phyloP scores from a whole-genome alignment of 2,329 filamentous ascomycete genomes.

The Paraphaeosphaeria minitans region DNA sequence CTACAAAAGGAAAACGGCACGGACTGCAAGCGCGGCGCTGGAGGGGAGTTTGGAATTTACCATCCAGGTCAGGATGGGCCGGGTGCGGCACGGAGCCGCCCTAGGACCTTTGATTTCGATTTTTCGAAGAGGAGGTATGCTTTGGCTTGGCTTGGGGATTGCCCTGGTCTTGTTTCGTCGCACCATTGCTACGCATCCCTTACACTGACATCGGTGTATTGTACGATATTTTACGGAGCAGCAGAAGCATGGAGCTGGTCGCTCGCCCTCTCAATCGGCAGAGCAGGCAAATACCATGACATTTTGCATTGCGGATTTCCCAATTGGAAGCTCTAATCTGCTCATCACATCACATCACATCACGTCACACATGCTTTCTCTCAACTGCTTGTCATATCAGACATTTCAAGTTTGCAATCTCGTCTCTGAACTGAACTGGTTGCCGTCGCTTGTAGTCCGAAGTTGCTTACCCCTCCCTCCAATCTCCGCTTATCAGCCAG shows the following conservation, averaged over 20 bases:
- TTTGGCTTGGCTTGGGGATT: conserved; percentile 22
- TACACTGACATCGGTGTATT: conserved; percentile 13
- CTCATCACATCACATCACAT: neutral
- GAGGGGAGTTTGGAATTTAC: conserved; percentile 7
- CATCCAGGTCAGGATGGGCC: neutral
- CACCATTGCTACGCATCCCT: neutral
- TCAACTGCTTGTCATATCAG: too few species aligned
- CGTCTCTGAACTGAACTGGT: too few species aligned
- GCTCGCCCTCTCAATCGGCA: too few species aligned
- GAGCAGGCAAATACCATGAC: neutral
- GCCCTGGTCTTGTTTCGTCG: conserved; percentile 11
- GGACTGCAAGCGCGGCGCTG: conserved; percentile 14
- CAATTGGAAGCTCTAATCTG: neutral
- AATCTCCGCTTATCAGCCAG: conserved; percentile 6
- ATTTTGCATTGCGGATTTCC: neutral
- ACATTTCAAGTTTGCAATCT: too few species aligned
- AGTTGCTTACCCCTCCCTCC: neutral
- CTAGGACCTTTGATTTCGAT: neutral
- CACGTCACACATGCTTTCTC: neutral
- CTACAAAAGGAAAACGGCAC: neutral
- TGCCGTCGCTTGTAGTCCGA: too few species aligned
- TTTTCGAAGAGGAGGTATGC: conserved; percentile 1
- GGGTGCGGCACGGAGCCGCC: neutral
- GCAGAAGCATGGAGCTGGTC: neutral
- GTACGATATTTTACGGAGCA: conserved; percentile 21